These are phyloP conservation scores for Pseudogymnoascus sp. DNA, from an alignment of 2,329 filamentous ascomycete species.

Conservation along the genomic window DNA sequence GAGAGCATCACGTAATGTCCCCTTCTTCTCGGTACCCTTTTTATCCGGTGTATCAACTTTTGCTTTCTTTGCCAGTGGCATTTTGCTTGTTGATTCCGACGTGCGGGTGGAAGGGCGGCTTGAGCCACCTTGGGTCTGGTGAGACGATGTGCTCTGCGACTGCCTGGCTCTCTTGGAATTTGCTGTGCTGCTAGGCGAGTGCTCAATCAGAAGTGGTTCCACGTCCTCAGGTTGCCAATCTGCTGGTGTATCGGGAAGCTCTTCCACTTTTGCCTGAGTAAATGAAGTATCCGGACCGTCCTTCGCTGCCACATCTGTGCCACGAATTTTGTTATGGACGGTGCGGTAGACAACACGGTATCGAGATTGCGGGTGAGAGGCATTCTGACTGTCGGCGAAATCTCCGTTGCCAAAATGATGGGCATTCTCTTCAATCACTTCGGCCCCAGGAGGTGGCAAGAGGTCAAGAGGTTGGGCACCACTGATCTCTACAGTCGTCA, in stretches of 20 bases:
- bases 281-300: slow-evolving; percentile 20
- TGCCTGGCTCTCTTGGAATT: slow-evolving; percentile 28
- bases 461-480: slow-evolving; percentile 45
- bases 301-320: slow-evolving; percentile 31
- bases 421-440: slow-evolving; percentile 46
- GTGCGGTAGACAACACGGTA: slow-evolving; percentile 48
- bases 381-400: slow-evolving; percentile 18
- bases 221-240: neutral
- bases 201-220: neutral
- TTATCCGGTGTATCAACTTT: slow-evolving; percentile 24
- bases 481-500: slow-evolving; percentile 56
- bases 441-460: slow-evolving; percentile 49
- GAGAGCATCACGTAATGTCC: slow-evolving; percentile 42
- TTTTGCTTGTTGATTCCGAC: slow-evolving; percentile 22
- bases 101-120: slow-evolving; percentile 21
- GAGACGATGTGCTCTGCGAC: neutral
- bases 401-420: slow-evolving; percentile 18
- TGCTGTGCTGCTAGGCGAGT: slow-evolving; percentile 13
- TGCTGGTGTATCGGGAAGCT: neutral
- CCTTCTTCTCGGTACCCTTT: slow-evolving; percentile 37
- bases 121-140: slow-evolving; percentile 12
- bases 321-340: slow-evolving; percentile 44
- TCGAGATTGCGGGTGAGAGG: slow-evolving; percentile 18
- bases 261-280: slow-evolving; percentile 3
- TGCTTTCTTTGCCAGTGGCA: slow-evolving; percentile 25